A percentile compares a stretch with the other conserved stretches of the same genome.
These are phyloP conservation scores for Onygena corvina DNA, from an alignment of 2,329 filamentous ascomycete species.

Conservation along the genomic window DNA sequence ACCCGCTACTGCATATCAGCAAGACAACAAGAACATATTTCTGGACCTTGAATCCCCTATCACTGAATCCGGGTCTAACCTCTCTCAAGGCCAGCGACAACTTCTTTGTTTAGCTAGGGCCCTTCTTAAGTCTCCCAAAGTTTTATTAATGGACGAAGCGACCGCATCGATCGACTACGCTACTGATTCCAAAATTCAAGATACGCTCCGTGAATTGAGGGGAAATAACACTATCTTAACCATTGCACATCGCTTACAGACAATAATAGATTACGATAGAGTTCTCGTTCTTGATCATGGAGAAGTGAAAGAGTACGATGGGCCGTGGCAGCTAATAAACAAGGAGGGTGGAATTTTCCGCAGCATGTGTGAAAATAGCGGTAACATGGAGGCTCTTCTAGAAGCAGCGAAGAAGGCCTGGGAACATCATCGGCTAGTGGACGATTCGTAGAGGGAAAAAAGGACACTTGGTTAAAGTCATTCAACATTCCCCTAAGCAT, in stretches of 20 bases:
- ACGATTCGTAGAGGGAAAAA: conserved; percentile 26
- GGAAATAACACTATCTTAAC: conserved; percentile 78
- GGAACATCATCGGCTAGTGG: conserved; percentile 37
- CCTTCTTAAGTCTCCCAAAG: conserved; percentile 77
- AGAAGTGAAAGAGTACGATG: conserved; percentile 74
- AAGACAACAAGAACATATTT: conserved; percentile 91
- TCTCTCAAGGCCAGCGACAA: conserved; percentile 92
- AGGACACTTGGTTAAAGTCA: background rate
- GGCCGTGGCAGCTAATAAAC: conserved; percentile 69
- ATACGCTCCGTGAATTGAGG: conserved; percentile 82
- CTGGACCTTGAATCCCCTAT: conserved; percentile 71
- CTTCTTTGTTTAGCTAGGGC: conserved; percentile 87
- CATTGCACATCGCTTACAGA: conserved; percentile 89
- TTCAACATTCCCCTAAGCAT: background rate
- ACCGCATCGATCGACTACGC: conserved; percentile 95
- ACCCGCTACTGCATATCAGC: conserved; percentile 13
- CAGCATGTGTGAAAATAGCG: conserved; percentile 57
- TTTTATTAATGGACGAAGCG: conserved; percentile 98
- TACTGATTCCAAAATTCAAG: conserved; percentile 91
- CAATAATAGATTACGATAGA: conserved; percentile 97
- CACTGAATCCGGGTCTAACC: conserved; percentile 80
- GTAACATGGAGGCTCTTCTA: conserved; percentile 47
- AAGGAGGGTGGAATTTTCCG: conserved; percentile 56
- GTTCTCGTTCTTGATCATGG: conserved; percentile 90
- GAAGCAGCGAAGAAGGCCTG: conserved; percentile 43